phyloP scores from a whole-genome alignment of 2,329 filamentous ascomycete genomes.

The Colletotrichum noveboracense region DNA sequence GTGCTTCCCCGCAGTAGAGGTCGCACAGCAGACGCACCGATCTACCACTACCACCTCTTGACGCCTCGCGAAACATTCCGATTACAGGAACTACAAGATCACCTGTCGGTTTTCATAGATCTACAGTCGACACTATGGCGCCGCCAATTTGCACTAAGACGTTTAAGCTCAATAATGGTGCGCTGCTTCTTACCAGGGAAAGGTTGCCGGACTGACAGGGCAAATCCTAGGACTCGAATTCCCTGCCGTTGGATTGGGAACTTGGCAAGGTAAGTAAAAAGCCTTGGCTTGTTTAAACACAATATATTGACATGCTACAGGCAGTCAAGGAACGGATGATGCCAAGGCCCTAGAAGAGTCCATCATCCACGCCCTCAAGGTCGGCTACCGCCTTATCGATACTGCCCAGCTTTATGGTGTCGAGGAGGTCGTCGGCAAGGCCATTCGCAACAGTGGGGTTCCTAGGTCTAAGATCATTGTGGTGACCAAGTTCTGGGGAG shows the following conservation, averaged over 20 bases:
- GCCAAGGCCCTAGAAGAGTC: conserved; percentile 30
- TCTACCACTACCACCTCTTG: not conserved
- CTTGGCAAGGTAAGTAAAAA: conserved; percentile 27
- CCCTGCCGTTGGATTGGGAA: conserved; percentile 29
- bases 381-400: conserved; percentile 36
- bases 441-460: conserved; percentile 34
- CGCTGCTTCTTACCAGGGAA: not conserved
- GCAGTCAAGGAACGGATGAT: conserved; percentile 19
- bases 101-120: not conserved
- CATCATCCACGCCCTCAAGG: conserved; percentile 32
- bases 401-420: conserved; percentile 28
- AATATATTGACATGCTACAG: not conserved
- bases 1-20: not conserved
- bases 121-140: not conserved
- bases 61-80: not conserved
- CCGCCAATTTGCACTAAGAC: conserved; percentile 22
- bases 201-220: not conserved
- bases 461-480: conserved; percentile 55
- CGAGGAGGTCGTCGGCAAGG: conserved; percentile 34
- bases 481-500: conserved; percentile 37
- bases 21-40: not conserved
- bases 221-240: conserved; percentile 10
- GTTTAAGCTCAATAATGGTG: conserved; percentile 23
- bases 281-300: not conserved
- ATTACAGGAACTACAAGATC: not conserved